These are phyloP conservation scores for Talaromyces amestolkiae DNA, from an alignment of 2,329 filamentous ascomycete genomes.

Conservation along the genomic window DNA sequence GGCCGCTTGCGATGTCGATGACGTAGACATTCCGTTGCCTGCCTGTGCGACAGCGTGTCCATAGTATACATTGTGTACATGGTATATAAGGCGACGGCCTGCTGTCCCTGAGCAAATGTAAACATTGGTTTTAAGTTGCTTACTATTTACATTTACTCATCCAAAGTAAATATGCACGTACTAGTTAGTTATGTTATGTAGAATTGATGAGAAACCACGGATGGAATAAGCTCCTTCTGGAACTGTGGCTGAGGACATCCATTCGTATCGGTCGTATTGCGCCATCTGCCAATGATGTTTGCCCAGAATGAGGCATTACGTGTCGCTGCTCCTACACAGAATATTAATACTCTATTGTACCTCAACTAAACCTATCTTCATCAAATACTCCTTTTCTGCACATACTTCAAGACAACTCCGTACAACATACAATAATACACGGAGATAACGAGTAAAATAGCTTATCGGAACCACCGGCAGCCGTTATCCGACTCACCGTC, in stretches of 20 bases:
- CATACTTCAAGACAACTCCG: not conserved
- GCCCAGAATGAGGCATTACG: not conserved
- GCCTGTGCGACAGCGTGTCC: too few relatives aligned
- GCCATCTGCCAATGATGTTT: not conserved
- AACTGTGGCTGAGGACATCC: not conserved
- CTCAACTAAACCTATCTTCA: not conserved
- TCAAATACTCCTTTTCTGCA: not conserved
- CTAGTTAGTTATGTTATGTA: too few relatives aligned
- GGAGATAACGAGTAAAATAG: not conserved
- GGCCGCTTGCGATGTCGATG: not conserved
- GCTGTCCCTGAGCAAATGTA: too few relatives aligned
- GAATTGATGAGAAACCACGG: too few relatives aligned
- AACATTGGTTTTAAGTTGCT: too few relatives aligned
- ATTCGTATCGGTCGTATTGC: not conserved
- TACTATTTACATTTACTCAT: too few relatives aligned
- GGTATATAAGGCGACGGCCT: too few relatives aligned
- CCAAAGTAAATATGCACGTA: too few relatives aligned
- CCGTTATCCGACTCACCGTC: not conserved
- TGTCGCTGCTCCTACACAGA: not conserved
- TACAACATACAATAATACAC: not conserved
- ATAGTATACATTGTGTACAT: too few relatives aligned
- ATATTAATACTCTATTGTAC: not conserved
- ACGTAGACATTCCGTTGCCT: not conserved
- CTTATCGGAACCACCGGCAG: not conserved
- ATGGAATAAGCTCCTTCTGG: not conserved